These are phyloP conservation scores for Coleophoma eucalyptorum DNA, from an alignment of 2,329 filamentous ascomycete species.

Conservation along the genomic window DNA sequence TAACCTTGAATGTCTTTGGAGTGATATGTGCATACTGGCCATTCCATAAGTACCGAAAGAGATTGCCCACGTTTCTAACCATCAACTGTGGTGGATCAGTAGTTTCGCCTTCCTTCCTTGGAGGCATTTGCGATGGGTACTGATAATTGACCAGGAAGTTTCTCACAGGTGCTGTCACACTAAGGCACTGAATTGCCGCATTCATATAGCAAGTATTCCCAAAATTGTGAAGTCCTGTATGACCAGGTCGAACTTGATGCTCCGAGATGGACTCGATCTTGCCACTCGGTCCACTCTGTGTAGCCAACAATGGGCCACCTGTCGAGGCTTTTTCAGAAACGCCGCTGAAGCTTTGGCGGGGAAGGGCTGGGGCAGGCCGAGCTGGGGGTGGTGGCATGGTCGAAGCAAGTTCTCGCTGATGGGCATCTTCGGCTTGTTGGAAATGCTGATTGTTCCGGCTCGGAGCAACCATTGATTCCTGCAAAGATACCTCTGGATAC, in stretches of 20 bases:
- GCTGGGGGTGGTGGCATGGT: conserved; percentile 28
- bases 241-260: conserved; percentile 45
- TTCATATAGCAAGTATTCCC: conserved; percentile 90
- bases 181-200: conserved; percentile 79
- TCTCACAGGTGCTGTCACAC: conserved; percentile 67
- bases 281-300: conserved; percentile 3
- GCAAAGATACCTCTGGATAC: conserved; percentile 50
- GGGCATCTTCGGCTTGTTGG: conserved; percentile 9
- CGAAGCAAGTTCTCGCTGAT: conserved; percentile 24
- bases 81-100: conserved; percentile 53
- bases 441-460: not conserved
- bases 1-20: conserved; percentile 54
- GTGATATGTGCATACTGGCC: conserved; percentile 36
- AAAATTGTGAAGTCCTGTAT: conserved; percentile 76
- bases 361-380: conserved; percentile 48
- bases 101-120: conserved; percentile 57
- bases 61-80: conserved; percentile 53
- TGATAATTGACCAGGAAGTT: conserved; percentile 55
- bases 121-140: conserved; percentile 58
- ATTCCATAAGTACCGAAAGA: conserved; percentile 40
- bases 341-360: conserved; percentile 72
- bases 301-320: conserved; percentile 1
- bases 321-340: conserved; percentile 53
- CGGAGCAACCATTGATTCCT: conserved; percentile 54
- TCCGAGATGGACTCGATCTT: conserved; percentile 30